Evolutionary conservation across 257 asterid genomes (phyloP).

Genomic region (Solanum clarkiae): DNA sequence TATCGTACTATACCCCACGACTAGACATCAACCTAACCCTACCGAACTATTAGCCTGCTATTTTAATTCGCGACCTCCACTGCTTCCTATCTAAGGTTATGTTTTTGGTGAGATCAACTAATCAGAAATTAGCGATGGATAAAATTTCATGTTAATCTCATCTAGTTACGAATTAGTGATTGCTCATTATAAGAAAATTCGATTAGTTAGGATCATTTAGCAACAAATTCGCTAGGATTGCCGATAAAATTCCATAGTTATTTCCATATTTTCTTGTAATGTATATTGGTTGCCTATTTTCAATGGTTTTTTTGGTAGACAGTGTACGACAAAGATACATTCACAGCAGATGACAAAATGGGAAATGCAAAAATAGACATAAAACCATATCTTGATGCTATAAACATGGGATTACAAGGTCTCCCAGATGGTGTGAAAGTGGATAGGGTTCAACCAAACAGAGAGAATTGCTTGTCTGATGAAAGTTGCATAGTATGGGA

Average conservation of each 20-base stretch:
- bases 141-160: neutral
- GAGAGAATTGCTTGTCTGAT: conserved; percentile 38
- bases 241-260: neutral
- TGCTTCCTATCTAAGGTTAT: no score
- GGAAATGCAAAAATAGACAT: conserved; percentile 58
- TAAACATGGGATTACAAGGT: conserved; percentile 39
- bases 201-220: no score
- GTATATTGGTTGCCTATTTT: neutral
- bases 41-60: no score
- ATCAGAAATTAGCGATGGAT: neutral
- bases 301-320: conserved; percentile 5
- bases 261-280: neutral
- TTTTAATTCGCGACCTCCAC: no score
- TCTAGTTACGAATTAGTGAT: neutral
- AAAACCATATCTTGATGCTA: conserved; percentile 33
- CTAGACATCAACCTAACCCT: no score
- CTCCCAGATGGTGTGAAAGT: conserved; percentile 68
- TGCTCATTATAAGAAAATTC: no score
- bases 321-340: conserved; percentile 77
- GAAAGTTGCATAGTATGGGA: conserved; percentile 69
- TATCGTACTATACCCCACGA: no score
- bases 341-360: conserved; percentile 74
- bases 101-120: no score
- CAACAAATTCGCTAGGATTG: no score
- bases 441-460: conserved; percentile 44